These are phyloP conservation scores for Boletus pseudo-olivaceus DNA, from an alignment of 768 basidiomycete genomes.

Conservation along the genomic window DNA sequence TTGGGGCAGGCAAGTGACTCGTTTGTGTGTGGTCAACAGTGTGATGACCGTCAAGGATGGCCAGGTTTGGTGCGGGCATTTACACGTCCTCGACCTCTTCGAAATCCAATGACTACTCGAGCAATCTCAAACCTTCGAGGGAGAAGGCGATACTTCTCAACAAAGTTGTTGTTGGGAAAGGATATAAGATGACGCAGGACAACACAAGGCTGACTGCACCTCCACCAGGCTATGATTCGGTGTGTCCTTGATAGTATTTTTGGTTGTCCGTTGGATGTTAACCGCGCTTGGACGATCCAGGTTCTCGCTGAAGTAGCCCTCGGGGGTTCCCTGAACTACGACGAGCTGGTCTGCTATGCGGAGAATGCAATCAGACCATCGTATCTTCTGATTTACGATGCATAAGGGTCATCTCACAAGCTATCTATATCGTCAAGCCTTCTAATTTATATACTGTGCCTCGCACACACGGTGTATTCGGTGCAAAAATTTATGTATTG, in stretches of 20 bases:
- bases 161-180: conserved; percentile 70
- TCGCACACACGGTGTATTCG: neutral
- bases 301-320: conserved; percentile 57
- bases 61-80: conserved; percentile 65
- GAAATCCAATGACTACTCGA: conserved; percentile 73
- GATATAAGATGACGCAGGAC: conserved; percentile 61
- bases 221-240: conserved; percentile 65
- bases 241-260: conserved; percentile 29
- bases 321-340: conserved; percentile 64
- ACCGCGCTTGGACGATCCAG: conserved; percentile 30
- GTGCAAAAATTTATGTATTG: conserved; percentile 8
- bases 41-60: conserved; percentile 2
- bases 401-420: conserved; percentile 13
- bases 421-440: neutral
- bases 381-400: conserved; percentile 67
- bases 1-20: conserved; percentile 55
- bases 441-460: conserved; percentile 6
- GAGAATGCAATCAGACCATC: conserved; percentile 73
- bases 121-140: conserved; percentile 50
- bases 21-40: neutral
- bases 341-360: conserved; percentile 66
- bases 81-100: conserved; percentile 80
- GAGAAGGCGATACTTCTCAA: conserved; percentile 69
- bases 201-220: conserved; percentile 52
- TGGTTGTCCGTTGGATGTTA: neutral